These are phyloP conservation scores for Diaporthe amygdali DNA, from an alignment of 2,329 filamentous ascomycete genomes.

Conservation along the genomic window DNA sequence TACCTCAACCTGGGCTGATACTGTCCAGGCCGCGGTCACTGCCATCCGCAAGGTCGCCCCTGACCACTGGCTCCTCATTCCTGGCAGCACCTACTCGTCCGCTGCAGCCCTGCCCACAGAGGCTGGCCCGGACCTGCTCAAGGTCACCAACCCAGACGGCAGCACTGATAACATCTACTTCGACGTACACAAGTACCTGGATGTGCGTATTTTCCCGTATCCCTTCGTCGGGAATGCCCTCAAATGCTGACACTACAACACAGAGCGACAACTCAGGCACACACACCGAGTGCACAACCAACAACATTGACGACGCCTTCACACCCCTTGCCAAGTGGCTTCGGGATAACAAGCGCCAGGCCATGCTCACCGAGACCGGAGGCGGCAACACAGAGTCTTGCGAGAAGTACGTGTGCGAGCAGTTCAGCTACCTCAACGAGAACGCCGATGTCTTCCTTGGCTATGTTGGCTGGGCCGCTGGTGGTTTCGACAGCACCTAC, in stretches of 20 bases:
- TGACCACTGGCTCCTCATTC: slow-evolving; percentile 64
- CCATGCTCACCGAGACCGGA: slow-evolving; percentile 42
- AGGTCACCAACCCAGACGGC: slow-evolving; percentile 62
- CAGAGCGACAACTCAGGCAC: slow-evolving; percentile 57
- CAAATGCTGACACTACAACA: slow-evolving; percentile 35
- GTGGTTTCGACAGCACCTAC: slow-evolving; percentile 33
- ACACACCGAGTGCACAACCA: slow-evolving; percentile 54
- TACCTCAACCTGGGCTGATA: slow-evolving; percentile 61
- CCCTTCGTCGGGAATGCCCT: slow-evolving; percentile 50
- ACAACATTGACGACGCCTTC: slow-evolving; percentile 44
- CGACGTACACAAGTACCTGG: slow-evolving; percentile 66
- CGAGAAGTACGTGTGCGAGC: slow-evolving; percentile 36
- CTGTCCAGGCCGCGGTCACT: slow-evolving; percentile 65
- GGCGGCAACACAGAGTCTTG: slow-evolving; percentile 41
- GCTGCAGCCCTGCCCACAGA: slow-evolving; percentile 55
- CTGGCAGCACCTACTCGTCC: slow-evolving; percentile 64
- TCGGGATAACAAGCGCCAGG: slow-evolving; percentile 38
- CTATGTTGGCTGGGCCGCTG: slow-evolving; percentile 35
- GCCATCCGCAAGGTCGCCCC: slow-evolving; percentile 69
- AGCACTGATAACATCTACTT: slow-evolving; percentile 59
- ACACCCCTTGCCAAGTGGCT: slow-evolving; percentile 40
- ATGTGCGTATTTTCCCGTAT: neutral
- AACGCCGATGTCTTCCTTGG: slow-evolving; percentile 38
- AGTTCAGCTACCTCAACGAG: slow-evolving; percentile 38
- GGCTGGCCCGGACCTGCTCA: slow-evolving; percentile 55